phyloP scores from a whole-genome alignment of 192 early-diverging fungal genomes.

The Chytriomyces hyalinus region DNA sequence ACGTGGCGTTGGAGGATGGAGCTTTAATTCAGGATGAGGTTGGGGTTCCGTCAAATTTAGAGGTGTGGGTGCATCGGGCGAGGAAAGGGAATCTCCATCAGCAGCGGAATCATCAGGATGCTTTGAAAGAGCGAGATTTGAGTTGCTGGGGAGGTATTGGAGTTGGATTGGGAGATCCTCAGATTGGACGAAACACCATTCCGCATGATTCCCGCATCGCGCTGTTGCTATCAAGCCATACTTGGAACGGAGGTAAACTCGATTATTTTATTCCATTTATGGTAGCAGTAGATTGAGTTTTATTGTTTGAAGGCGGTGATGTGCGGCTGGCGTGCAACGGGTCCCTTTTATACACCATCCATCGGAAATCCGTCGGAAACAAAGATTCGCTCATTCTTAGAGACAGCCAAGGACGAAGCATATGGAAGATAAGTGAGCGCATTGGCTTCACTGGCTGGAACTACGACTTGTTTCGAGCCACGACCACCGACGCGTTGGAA shows the following conservation, averaged over 20 bases:
- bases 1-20: neutral
- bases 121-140: neutral
- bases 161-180: conserved; percentile 8
- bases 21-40: neutral
- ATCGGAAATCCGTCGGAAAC: conserved; percentile 16
- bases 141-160: conserved; percentile 12
- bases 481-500: neutral
- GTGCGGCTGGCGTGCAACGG: conserved; percentile 13
- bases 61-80: conserved; percentile 8
- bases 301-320: conserved; percentile 11
- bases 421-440: conserved; percentile 21
- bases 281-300: neutral
- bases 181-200: neutral
- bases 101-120: neutral
- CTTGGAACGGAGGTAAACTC: conserved; percentile 25
- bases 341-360: conserved; percentile 8
- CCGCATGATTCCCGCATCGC: neutral
- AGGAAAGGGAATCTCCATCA: neutral
- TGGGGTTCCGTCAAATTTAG: neutral
- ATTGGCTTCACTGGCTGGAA: conserved; percentile 22
- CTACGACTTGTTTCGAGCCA: conserved; percentile 19
- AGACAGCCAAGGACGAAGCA: conserved; percentile 3
- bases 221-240: conserved; percentile 13
- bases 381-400: conserved; percentile 11
- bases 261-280: neutral